Evolutionary conservation across 257 asterid genomes (phyloP), one percentile per base, ranked within the genome.

Genomic region (Anisodus tanguticus): DNA sequence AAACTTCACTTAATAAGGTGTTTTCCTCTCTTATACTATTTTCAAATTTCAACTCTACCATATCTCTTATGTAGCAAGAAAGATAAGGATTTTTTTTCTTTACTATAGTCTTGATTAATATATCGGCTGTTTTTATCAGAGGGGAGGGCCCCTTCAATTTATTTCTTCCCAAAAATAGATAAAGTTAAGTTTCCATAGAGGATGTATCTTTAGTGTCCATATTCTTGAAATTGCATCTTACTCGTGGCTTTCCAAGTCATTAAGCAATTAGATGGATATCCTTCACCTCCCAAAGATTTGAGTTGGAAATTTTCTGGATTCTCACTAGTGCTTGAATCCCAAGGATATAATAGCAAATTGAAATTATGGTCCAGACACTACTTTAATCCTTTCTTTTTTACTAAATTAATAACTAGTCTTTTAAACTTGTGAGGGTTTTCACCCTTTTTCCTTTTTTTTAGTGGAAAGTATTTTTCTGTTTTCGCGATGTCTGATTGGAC

Each of bases 191-290:
- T 59, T 78, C 59, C 82, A n/a, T 81, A 9, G 87, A 80, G 85
- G 83, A 84, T 45, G 58, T 37, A 80, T 82, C 85, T 76, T 71
- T 84, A 81, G 80, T 86, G 87, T 84, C 78, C 83, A 81, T 76
- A 58, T 68, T 63, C 76, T 59, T 55, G 4, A 60, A 76, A 64
- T 35, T 82, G 89, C 83, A 82, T 84, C 16, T 54, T 63, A 12
- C 16, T 80, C 63, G 55, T 87, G 77, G 81, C 78, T 63, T 86
- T 58, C 66, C 63, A 45, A 54, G 66, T 67, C 57, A 55, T 31
- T 72, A 78, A 49, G 79, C 84, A 66, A 79, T 60, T 19, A 43
- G 49, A 81, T 81, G 59, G 58, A 81, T 49, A 37, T 12, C n/a
- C 43, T 53, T 77, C 43, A 64, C 13, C 43, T 47, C 60, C 83